phyloP scores from a whole-genome alignment of 2,329 filamentous ascomycete genomes.

The Rugonectria rugulosa region DNA sequence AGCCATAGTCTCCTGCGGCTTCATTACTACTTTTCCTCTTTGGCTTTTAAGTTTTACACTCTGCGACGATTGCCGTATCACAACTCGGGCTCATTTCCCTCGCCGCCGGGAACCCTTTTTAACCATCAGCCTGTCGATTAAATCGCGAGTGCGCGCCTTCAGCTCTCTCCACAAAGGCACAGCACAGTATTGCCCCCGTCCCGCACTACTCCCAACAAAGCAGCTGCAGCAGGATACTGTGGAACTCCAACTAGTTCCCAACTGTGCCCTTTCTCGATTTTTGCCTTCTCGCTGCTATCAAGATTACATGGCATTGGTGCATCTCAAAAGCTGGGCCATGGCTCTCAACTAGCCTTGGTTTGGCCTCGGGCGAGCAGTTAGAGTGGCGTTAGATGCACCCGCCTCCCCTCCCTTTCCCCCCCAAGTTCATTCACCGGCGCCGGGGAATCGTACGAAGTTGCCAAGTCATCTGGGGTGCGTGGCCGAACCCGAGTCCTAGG shows the following conservation, averaged over 20 bases:
- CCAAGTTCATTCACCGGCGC: too few relatives aligned
- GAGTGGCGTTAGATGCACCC: too few relatives aligned
- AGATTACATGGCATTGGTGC: too few relatives aligned
- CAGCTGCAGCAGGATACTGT: slow-evolving; percentile 4
- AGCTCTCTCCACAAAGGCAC: neutral
- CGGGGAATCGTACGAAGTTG: neutral
- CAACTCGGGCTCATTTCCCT: neutral
- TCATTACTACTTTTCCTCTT: neutral
- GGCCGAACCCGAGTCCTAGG: neutral
- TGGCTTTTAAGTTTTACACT: neutral
- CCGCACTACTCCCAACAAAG: slow-evolving; percentile 14
- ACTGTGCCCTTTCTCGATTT: neutral
- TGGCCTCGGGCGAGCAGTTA: too few relatives aligned
- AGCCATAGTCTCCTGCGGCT: neutral
- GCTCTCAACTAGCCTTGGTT: too few relatives aligned
- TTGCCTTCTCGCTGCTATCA: neutral
- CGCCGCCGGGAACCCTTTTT: neutral
- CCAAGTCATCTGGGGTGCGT: neutral
- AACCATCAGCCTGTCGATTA: slow-evolving; percentile 1
- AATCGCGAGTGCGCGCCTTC: neutral
- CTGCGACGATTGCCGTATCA: slow-evolving; percentile 5
- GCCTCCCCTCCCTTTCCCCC: too few relatives aligned
- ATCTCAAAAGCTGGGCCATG: too few relatives aligned
- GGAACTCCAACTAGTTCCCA: neutral
- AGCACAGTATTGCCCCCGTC: neutral